Conservation (phyloP, 768 basidiomycete species). For the Lentinula aciculospora region DNA sequence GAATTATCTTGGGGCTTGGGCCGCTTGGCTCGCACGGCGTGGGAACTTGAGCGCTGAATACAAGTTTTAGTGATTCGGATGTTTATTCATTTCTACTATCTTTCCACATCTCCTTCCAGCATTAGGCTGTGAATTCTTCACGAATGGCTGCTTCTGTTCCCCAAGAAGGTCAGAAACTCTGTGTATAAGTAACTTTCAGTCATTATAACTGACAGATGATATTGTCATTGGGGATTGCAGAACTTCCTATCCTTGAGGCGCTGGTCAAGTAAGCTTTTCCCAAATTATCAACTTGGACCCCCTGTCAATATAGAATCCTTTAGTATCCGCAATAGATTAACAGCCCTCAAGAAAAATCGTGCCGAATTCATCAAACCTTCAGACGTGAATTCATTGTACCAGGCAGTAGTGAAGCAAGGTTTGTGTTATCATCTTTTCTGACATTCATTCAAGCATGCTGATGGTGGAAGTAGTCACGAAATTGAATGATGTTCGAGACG, state of each 20-base stretch:
- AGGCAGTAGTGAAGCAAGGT: constrained; percentile 93
- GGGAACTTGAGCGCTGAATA: not conserved
- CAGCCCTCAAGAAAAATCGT: constrained; percentile 89
- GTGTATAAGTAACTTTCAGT: constrained; percentile 13
- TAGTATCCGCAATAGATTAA: constrained; percentile 93
- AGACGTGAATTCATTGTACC: constrained; percentile 92
- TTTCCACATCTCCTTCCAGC: not conserved
- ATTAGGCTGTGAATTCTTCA: not conserved
- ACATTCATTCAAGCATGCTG: not conserved
- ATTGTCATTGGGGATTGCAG: constrained; percentile 34
- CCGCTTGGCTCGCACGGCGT: not conserved
- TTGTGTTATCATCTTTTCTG: constrained; percentile 12
- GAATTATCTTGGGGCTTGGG: not conserved
- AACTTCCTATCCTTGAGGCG: constrained; percentile 90
- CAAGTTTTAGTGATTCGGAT: not conserved
- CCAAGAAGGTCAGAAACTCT: constrained; percentile 58
- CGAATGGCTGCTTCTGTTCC: constrained; percentile 66
- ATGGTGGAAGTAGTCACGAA: constrained; percentile 59
- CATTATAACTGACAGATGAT: constrained; percentile 4
- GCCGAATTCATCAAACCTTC: constrained; percentile 89
- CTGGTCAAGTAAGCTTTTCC: constrained; percentile 70
- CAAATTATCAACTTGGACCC: not conserved
- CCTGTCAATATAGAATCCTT: not conserved
- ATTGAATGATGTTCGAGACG: constrained; percentile 86
- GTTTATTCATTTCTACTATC: not conserved